These are phyloP conservation scores for Bremia lactucae DNA, from an alignment of 352 stramenopile species.

Conservation along the genomic window DNA sequence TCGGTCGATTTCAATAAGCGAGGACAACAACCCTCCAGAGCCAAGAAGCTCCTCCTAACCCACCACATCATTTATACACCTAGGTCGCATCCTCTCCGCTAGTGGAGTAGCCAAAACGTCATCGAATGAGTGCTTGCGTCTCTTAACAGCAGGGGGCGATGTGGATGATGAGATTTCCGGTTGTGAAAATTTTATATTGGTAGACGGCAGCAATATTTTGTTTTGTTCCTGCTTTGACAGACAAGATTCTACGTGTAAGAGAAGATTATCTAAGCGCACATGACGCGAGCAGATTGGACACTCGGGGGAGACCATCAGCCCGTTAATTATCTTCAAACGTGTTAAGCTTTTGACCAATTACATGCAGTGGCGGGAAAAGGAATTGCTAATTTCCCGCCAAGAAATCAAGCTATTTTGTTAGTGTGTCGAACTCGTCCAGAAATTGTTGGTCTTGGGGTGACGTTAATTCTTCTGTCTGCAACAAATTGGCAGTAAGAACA, in stretches of 20 bases:
- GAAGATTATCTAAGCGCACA: conserved; percentile 61
- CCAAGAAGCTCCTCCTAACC: conserved; percentile 61
- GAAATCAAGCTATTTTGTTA: no score
- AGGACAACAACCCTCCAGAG: conserved; percentile 42
- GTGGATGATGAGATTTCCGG: conserved; percentile 1
- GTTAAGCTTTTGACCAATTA: conserved; percentile 11
- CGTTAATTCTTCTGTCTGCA: conserved; percentile 22
- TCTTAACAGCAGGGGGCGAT: conserved; percentile 28
- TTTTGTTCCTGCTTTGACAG: conserved; percentile 21
- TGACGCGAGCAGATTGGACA: conserved; percentile 75
- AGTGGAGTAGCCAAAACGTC: conserved; percentile 35
- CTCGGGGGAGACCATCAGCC: conserved; percentile 22
- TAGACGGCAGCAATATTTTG: conserved; percentile 6
- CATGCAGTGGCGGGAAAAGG: no score
- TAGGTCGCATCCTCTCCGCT: conserved; percentile 67
- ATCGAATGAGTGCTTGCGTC: conserved; percentile 29
- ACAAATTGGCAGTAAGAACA: conserved; percentile 19
- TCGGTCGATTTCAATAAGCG: conserved; percentile 52
- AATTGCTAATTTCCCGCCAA: conserved; percentile 4
- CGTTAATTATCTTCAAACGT: not conserved
- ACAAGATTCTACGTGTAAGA: conserved; percentile 65
- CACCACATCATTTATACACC: conserved; percentile 43
- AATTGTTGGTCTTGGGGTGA: conserved; percentile 19
- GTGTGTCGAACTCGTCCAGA: conserved; percentile 22
- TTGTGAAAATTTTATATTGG: conserved; percentile 8